phyloP scores from a whole-genome alignment of 2,329 filamentous ascomycete genomes.

The Allantophomopsis lycopodina region DNA sequence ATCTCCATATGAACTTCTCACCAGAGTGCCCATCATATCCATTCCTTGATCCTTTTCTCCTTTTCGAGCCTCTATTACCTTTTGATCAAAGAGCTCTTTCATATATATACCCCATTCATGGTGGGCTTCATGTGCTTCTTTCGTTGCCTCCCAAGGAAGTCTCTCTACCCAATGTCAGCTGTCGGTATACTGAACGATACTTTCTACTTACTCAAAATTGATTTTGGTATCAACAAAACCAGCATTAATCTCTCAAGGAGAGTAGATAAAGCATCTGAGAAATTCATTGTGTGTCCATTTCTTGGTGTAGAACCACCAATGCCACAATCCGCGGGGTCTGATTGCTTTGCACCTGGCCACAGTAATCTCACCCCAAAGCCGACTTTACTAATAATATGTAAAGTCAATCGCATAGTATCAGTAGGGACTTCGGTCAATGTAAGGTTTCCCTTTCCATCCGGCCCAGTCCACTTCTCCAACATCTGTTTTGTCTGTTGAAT shows the following conservation, averaged over 20 bases:
- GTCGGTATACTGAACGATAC: slow-evolving; percentile 1
- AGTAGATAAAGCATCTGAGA: slow-evolving; percentile 35
- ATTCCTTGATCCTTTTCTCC: slow-evolving; percentile 23
- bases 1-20: slow-evolving; percentile 26
- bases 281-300: slow-evolving; percentile 35
- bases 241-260: slow-evolving; percentile 38
- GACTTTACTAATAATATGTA: slow-evolving; percentile 51
- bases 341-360: slow-evolving; percentile 47
- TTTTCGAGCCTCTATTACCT: slow-evolving; percentile 28
- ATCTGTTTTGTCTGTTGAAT: slow-evolving; percentile 50
- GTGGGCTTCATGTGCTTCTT: slow-evolving; percentile 29
- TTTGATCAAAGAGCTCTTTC: slow-evolving; percentile 40
- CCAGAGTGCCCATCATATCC: slow-evolving; percentile 41
- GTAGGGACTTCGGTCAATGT: slow-evolving; percentile 42
- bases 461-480: slow-evolving; percentile 40
- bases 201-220: slow-evolving; percentile 27
- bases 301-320: slow-evolving; percentile 14
- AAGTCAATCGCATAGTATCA: slow-evolving; percentile 50
- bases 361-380: slow-evolving; percentile 52
- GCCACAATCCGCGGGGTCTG: slow-evolving; percentile 30
- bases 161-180: slow-evolving; percentile 12
- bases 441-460: slow-evolving; percentile 23
- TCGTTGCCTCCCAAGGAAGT: slow-evolving; percentile 28
- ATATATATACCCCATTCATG: slow-evolving; percentile 47
- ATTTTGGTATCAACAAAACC: slow-evolving; percentile 35